These are phyloP conservation scores for Yarrowia deformans DNA, from an alignment of 805 yeast species.

Conservation along the genomic window DNA sequence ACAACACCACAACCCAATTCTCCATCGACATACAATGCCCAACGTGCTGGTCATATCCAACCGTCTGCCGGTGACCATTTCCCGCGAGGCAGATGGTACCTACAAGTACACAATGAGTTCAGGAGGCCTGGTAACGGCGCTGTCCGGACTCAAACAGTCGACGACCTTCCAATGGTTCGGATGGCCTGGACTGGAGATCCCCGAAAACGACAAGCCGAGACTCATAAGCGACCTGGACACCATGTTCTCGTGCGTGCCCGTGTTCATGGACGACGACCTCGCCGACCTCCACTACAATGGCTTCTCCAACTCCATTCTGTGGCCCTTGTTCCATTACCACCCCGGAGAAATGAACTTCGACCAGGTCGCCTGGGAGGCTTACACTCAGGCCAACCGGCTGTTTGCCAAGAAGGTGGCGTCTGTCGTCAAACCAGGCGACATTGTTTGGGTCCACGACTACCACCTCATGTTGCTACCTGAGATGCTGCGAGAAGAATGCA, in stretches of 20 bases:
- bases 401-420: slow-evolving; percentile 79
- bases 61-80: slow-evolving; percentile 92
- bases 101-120: slow-evolving; percentile 92
- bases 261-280: slow-evolving; percentile 83
- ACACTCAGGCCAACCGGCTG: slow-evolving; percentile 85
- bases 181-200: slow-evolving; percentile 95
- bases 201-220: slow-evolving; percentile 70
- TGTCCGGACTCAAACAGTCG: slow-evolving; percentile 85
- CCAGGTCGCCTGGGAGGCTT: slow-evolving; percentile 97
- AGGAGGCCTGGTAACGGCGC: slow-evolving; percentile 96
- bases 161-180: slow-evolving; percentile 96
- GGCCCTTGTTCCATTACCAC: slow-evolving; percentile 99
- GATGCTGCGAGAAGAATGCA: slow-evolving; percentile 68
- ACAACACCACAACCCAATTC: neutral
- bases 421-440: slow-evolving; percentile 78
- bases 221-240: slow-evolving; percentile 74
- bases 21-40: slow-evolving; percentile 50
- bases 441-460: slow-evolving; percentile 98
- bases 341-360: slow-evolving; percentile 99
- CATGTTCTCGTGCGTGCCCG: slow-evolving; percentile 88
- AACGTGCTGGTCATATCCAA: slow-evolving; percentile 93
- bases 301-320: slow-evolving; percentile 88
- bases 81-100: slow-evolving; percentile 63
- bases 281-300: slow-evolving; percentile 98
- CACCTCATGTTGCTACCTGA: slow-evolving; percentile 95